Evolutionary conservation across 371 early-diverging fungal genomes (phyloP), one percentile per base, ranked within the genome.

Genomic region (Mucor indicus): DNA sequence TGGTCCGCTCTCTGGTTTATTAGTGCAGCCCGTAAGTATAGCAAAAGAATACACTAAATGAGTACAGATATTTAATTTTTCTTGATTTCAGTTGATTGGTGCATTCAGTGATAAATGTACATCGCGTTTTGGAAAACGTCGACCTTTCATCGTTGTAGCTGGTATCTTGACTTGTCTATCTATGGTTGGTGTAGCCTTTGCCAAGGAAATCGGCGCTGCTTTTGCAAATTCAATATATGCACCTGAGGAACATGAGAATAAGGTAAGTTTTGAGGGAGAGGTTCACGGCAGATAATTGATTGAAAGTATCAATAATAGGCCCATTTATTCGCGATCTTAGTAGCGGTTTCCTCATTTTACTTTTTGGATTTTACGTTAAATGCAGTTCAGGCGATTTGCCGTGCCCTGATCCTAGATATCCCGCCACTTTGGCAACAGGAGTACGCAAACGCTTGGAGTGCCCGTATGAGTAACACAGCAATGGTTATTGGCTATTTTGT

Each of bases 331-430:
- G 73, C 81, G 0, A 79, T 81, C 25, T 50, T 62, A 0, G 60
- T 84, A 3, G 89, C 87, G 10, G 87, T 91, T 1, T 12, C 72
- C 0, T 78, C 80, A 1, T 90, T 91, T 58, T 89, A 87, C 48
- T 60, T 71, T 20, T 64, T 92, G 4, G 92, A 92, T 54, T 90
- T 92, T 51, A 79, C 89, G 0, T 69, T 92, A 44, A 92, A 92
- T 55, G 86, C 86, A 1, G 78, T 69, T 1, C 84, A 84, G 49
- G 85, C 88, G 2, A 67, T 77, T 21, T 83, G 83, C 39, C 83
- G 92, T 11, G 84, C 89, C 2, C 54, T 92, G 24, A 85, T 90
- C 40, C 70, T 92, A 15, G 92, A 92, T 57, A 77, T 81, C 12
- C 78, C 81, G 10, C 86, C 84, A 6, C 56, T 80, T 1, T 62